Evolutionary conservation across 768 basidiomycete genomes (phyloP).

Genomic region (Termitomyces sp.): DNA sequence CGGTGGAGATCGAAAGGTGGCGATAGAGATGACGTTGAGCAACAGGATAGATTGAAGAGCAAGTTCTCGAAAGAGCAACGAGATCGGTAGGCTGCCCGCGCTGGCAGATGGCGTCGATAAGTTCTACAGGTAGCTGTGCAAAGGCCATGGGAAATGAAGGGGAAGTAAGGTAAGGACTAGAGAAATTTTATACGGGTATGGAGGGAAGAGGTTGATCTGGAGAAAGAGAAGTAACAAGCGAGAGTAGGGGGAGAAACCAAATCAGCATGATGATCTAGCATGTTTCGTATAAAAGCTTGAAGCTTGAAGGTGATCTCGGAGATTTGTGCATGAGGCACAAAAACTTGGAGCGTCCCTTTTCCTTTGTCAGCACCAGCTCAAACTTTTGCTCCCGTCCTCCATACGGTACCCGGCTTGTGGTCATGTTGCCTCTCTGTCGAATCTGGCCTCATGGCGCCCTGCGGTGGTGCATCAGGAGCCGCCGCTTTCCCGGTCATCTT

Average conservation of each 20-base stretch:
- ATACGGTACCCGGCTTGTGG: neutral
- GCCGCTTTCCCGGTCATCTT: constrained; percentile 10
- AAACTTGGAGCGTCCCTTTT: constrained; percentile 14
- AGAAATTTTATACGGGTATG: constrained; percentile 16
- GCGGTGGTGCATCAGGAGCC: constrained; percentile 7
- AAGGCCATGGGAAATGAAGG: constrained; percentile 39
- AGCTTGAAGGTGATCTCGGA: constrained; percentile 4
- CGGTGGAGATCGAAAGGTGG: constrained; percentile 43
- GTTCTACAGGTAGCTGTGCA: constrained; percentile 54
- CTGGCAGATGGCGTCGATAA: constrained; percentile 51
- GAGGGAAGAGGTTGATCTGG: constrained; percentile 7
- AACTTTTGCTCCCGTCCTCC: constrained; percentile 11
- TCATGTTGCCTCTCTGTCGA: constrained; percentile 17
- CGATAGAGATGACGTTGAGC: constrained; percentile 67
- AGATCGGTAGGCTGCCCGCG: constrained; percentile 35
- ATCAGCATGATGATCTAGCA: constrained; percentile 23
- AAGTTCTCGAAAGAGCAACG: constrained; percentile 44
- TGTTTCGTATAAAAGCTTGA: constrained; percentile 20
- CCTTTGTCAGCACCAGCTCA: constrained; percentile 5
- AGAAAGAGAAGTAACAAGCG: constrained; percentile 5
- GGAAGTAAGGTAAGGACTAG: constrained; percentile 25
- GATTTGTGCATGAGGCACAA: constrained; percentile 20
- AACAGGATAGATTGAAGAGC: constrained; percentile 38
- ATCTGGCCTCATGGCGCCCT: constrained; percentile 8
- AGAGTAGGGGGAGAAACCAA: constrained; percentile 16